Evolutionary conservation across 352 stramenopile genomes (phyloP), one percentile per base, ranked within the genome.

Genomic region (Globisporangium spiculum): DNA sequence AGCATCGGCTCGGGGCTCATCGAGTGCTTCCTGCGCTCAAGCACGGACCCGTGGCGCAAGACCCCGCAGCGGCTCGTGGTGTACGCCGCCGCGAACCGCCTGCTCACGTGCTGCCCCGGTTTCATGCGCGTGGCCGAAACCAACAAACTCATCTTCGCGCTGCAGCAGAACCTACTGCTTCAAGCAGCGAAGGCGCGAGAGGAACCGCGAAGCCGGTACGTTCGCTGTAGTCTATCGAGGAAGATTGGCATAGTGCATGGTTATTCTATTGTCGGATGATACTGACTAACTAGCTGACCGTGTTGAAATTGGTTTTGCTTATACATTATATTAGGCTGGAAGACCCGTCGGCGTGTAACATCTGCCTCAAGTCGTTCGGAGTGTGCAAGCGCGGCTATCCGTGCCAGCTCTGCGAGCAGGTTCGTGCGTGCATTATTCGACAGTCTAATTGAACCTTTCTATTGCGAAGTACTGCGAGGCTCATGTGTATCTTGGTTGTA

Each of bases 111-210:
- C 68, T 73, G 68, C 3, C 63, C 68, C 1, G 68, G 63, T 16
- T 69, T 70, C 55, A 65, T 73, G 68, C 62, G 64, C 18, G 64
- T 69, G 38, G 68, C 68, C 3, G 68, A 69, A 56, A 73, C 57
- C 7, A 73, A 73, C 63, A 73, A 73, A 32, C 68, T 73, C 46
- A 73, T 66, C 44, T 69, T 66, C 24, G 63, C 64, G 36, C 48
- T 73, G 16, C 68, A 73, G 27, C 55, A 73, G 54, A 32, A 58
- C 36, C 58, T 64, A 24, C 30, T 68, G 32, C 34, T 18, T 5
- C 50, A 46, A 3, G n/a, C 62, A n/a, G 36, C 38, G 30, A 20
- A 50, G 7, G 12, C 44, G 3, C 38, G 58, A 44, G 55, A 46
- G 0, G 55, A 44, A 3, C 27, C 55, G 1, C 30, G 55, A 26